Evolutionary conservation across 2,329 filamentous ascomycete species (phyloP), one percentile per base, ranked within the genome.

Genomic region (Fusarium secorum): DNA sequence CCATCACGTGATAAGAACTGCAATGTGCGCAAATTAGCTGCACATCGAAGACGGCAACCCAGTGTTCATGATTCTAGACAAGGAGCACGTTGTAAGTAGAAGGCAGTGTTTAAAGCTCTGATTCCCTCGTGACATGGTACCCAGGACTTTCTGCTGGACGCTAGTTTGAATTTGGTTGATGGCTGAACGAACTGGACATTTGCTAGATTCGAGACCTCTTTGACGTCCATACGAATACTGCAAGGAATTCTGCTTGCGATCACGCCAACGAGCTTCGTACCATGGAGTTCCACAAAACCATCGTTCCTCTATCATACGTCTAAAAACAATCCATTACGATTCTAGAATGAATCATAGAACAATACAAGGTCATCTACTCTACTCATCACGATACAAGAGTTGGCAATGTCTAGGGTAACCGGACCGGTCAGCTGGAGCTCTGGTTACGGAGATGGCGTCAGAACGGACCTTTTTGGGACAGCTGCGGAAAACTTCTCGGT

Each of bases 401-500:
- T 22, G 13, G 14, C 13, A 32, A n/a, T 57, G 32, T 54, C 33
- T 59, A 72, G 65, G 69, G 69, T 72, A 72, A 46, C 69, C 69
- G 68, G 65, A 46, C 65, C 68, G 68, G 65, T 44, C 48, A 63
- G 61, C 65, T 60, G 58, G 66, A 72, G 62, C 45, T 66, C 56
- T 51, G 35, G 38, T 45, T 48, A 54, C 48, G 33, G 54, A 57
- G 36, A 74, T 76, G 73, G 74, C 73, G 74, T 76, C 73, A 74
- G 74, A 63, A 66, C 62, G 48, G 64, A 65, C 38, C 70, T 49
- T 44, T 60, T 63, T 60, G 42, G 58, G 35, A 48, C 45, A 64
- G 46, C 36, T 64, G 62, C 52, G 52, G 56, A 61, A 59, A 60
- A 66, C 46, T 54, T 42, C 66, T 65, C 39, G 49, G 59, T 55